Percentiles rank a stretch among this genome's conserved stretches.
phyloP scores from a whole-genome alignment of 176 grass and related monocot genomes.

The Alloteropsis semialata region DNA sequence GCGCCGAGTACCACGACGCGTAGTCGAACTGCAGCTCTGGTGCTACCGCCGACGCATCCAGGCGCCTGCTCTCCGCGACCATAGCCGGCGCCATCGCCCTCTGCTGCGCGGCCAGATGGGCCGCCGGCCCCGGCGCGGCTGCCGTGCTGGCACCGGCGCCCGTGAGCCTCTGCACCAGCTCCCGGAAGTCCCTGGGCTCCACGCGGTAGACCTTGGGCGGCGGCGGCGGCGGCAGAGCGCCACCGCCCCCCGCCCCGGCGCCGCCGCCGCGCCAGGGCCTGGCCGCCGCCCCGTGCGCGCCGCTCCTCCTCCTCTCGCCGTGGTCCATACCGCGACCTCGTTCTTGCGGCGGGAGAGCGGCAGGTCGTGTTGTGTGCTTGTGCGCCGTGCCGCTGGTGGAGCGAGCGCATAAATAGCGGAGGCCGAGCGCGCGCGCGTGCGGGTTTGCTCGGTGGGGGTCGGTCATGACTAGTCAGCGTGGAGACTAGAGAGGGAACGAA shows the following conservation, averaged over 20 bases:
- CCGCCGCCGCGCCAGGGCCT: slow-evolving; percentile 15
- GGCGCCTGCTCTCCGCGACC: neutral
- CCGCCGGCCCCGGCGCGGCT: neutral
- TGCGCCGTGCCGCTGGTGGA: neutral
- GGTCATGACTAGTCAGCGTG: slow-evolving; percentile 2
- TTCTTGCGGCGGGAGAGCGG: neutral
- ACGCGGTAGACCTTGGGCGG: slow-evolving; percentile 60
- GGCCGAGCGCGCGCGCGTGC: neutral
- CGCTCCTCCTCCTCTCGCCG: slow-evolving; percentile 11
- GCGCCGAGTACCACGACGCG: slow-evolving; percentile 47
- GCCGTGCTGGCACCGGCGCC: slow-evolving; percentile 5
- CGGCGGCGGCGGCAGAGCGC: neutral
- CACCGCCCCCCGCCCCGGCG: too few relatives aligned
- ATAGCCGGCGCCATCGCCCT: neutral
- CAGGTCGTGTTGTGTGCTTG: neutral
- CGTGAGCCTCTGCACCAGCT: slow-evolving; percentile 67
- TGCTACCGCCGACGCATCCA: neutral
- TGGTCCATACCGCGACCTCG: slow-evolving; percentile 29
- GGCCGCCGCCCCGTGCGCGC: neutral
- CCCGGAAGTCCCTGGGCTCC: slow-evolving; percentile 50
- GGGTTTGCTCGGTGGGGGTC: neutral
- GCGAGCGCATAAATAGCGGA: slow-evolving; percentile 14
- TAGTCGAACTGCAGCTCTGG: slow-evolving; percentile 23
- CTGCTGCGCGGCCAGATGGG: neutral
- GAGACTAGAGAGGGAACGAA: neutral